phyloP scores from a whole-genome alignment of 1,139 yeast genomes.

The Protomyces arabidopsidicola region DNA sequence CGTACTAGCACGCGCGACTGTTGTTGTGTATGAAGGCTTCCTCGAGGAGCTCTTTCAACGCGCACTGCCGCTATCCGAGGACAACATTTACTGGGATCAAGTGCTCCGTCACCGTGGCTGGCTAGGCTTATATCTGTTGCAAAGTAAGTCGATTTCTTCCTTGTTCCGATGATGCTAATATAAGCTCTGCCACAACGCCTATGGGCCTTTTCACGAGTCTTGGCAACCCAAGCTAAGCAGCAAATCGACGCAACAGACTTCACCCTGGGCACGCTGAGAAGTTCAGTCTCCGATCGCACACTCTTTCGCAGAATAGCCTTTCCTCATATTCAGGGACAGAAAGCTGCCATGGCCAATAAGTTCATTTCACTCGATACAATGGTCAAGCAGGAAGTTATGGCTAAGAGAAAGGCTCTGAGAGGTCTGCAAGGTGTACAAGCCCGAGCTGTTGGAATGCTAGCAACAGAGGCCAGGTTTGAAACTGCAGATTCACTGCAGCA shows the following conservation, averaged over 20 bases:
- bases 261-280: constrained; percentile 10
- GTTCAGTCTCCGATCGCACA: constrained; percentile 13
- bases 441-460: constrained; percentile 34
- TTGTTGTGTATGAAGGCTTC: constrained; percentile 33
- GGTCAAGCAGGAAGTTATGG: constrained; percentile 30
- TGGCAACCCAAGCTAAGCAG: constrained; percentile 19
- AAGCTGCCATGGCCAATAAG: neutral
- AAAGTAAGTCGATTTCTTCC: constrained; percentile 30
- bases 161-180: neutral
- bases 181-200: constrained; percentile 34
- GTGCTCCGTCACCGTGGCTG: constrained; percentile 35
- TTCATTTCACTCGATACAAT: constrained; percentile 28
- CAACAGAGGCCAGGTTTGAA: constrained; percentile 29
- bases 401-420: constrained; percentile 29
- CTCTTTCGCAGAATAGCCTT: constrained; percentile 10
- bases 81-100: constrained; percentile 40
- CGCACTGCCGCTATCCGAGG: constrained; percentile 39
- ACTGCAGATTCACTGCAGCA: constrained; percentile 25
- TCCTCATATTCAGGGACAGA: constrained; percentile 10
- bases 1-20: constrained; percentile 33
- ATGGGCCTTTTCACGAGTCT: constrained; percentile 17
- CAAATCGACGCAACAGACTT: neutral
- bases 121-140: constrained; percentile 36
- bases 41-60: constrained; percentile 36
- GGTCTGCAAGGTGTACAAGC: constrained; percentile 33